Conservation (phyloP, 2,329 filamentous ascomycete genomes). For the Xylariaceae sp. region DNA sequence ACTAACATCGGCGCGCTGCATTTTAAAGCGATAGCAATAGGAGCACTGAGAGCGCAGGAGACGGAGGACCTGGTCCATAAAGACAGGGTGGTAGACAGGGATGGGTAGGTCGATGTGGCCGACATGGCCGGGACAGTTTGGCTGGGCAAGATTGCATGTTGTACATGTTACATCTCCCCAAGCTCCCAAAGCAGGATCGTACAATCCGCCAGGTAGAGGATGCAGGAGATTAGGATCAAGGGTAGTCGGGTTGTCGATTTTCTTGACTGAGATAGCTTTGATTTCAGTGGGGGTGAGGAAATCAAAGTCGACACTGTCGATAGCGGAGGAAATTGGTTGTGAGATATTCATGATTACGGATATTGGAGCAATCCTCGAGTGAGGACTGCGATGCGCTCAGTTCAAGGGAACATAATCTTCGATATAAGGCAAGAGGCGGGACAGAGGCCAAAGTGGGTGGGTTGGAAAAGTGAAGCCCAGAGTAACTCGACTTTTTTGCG, state of each 20-base stretch:
- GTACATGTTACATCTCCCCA: constrained; percentile 82
- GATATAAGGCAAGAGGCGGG: neutral
- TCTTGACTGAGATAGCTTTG: constrained; percentile 83
- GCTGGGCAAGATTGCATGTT: constrained; percentile 82
- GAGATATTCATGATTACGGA: constrained; percentile 64
- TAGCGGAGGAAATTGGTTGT: constrained; percentile 77
- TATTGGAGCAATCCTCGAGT: constrained; percentile 12
- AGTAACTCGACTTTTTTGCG: constrained; percentile 45
- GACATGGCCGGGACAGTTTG: constrained; percentile 83
- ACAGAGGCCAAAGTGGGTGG: neutral
- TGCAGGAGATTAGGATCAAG: constrained; percentile 82
- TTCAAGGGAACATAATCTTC: constrained; percentile 1
- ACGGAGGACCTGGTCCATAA: constrained; percentile 86
- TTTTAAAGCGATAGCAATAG: constrained; percentile 83
- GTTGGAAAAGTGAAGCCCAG: constrained; percentile 19
- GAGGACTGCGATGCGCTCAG: constrained; percentile 17
- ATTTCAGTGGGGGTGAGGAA: constrained; percentile 82
- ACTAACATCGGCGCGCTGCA: constrained; percentile 73
- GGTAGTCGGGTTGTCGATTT: constrained; percentile 89
- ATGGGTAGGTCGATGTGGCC: constrained; percentile 94
- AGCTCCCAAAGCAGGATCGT: constrained; percentile 86
- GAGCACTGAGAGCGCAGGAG: constrained; percentile 83
- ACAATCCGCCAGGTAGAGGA: constrained; percentile 84
- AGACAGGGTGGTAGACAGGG: constrained; percentile 93
- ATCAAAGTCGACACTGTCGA: constrained; percentile 85